Evolutionary conservation across 140 eudicot species (phyloP).

Genomic region (Flaveria floridana): DNA sequence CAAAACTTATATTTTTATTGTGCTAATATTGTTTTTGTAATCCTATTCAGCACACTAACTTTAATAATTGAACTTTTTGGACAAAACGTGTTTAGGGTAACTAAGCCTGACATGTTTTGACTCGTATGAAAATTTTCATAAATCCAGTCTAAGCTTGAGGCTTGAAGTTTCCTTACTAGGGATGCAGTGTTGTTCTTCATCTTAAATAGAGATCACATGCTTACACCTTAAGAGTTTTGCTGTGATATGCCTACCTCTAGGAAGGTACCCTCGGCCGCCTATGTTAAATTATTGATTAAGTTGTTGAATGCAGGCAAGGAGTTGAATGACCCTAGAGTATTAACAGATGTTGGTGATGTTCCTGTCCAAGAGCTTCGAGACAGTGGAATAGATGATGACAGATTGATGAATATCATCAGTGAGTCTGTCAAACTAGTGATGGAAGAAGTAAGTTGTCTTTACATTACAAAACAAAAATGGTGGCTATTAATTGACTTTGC

Average conservation of each 20-base stretch:
- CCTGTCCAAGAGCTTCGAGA: slow-evolving; percentile 95
- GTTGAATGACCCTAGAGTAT: slow-evolving; percentile 72
- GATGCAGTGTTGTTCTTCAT: slow-evolving; percentile 7
- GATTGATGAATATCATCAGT: slow-evolving; percentile 69
- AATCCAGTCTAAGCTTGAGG: background rate
- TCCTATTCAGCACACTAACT: background rate
- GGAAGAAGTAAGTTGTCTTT: slow-evolving; percentile 68
- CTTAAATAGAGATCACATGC: slow-evolving; percentile 3
- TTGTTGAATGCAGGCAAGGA: slow-evolving; percentile 68
- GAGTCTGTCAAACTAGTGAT: slow-evolving; percentile 93
- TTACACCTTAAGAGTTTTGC: slow-evolving; percentile 10
- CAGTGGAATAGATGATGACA: slow-evolving; percentile 87
- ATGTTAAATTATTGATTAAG: slow-evolving; percentile 1
- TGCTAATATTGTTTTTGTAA: background rate
- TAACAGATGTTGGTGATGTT: slow-evolving; percentile 96
- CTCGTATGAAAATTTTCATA: background rate
- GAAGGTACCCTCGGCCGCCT: too few species aligned
- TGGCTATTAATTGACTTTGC: background rate
- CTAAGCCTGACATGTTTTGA: slow-evolving; percentile 9
- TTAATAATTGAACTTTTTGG: background rate
- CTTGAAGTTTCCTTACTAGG: slow-evolving; percentile 7
- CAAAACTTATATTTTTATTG: background rate
- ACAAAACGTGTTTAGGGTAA: background rate
- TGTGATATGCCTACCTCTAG: background rate
- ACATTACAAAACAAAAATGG: background rate